Conservation (phyloP, 1,284 basidiomycete genomes). For the Ustilago trichophora region DNA sequence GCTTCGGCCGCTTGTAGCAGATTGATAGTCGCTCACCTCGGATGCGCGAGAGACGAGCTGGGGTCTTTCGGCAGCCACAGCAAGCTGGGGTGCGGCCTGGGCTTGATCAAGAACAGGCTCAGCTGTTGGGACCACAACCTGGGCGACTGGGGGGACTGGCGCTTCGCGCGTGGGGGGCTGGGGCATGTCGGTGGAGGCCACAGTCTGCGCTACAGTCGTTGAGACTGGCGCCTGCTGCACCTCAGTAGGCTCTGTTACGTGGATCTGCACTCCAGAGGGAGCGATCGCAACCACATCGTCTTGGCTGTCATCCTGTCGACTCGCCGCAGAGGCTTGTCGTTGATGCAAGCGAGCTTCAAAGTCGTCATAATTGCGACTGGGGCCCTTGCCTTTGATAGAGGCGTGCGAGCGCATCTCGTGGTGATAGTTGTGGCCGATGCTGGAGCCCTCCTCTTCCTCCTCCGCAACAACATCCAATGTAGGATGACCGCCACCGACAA, state of each 20-base stretch:
- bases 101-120: slow-evolving; percentile 2
- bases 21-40: slow-evolving; percentile 34
- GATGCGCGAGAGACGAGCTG: slow-evolving; percentile 28
- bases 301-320: slow-evolving; percentile 1
- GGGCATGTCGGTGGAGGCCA: neutral
- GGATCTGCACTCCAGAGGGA: slow-evolving; percentile 24
- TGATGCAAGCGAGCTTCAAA: slow-evolving; percentile 27
- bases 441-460: slow-evolving; percentile 55
- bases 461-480: slow-evolving; percentile 52
- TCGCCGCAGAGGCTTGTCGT: slow-evolving; percentile 29
- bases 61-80: slow-evolving; percentile 4
- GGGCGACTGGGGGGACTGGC: neutral
- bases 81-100: slow-evolving; percentile 3
- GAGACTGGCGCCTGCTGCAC: neutral
- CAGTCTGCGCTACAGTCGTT: neutral
- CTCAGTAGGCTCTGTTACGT: slow-evolving; percentile 11
- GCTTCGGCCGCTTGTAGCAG: slow-evolving; percentile 37
- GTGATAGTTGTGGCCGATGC: slow-evolving; percentile 33
- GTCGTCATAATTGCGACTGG: slow-evolving; percentile 24
- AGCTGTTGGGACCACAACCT: neutral
- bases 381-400: slow-evolving; percentile 30
- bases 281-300: slow-evolving; percentile 1
- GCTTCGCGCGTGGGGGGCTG: neutral
- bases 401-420: slow-evolving; percentile 46
- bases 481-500: slow-evolving; percentile 21